phyloP scores from a whole-genome alignment of 192 early-diverging fungal genomes.

The Coemansia sp. region DNA sequence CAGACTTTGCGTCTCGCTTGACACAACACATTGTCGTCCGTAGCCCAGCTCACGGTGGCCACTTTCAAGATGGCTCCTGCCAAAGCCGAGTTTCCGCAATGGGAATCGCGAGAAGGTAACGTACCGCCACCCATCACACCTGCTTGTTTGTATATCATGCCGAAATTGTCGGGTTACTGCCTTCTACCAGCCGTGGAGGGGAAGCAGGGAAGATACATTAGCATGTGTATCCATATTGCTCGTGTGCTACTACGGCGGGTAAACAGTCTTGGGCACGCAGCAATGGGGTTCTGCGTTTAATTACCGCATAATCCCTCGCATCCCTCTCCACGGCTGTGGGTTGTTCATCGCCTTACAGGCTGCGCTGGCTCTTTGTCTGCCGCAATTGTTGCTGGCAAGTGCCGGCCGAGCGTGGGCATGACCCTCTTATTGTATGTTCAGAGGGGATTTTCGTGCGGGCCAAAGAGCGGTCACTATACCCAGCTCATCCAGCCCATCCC shows the following conservation, averaged over 20 bases:
- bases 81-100: conserved; percentile 11
- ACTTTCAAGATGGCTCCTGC: conserved; percentile 12
- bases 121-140: not conserved
- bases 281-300: conserved; percentile 10
- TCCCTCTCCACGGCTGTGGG: not conserved
- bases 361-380: not conserved
- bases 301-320: conserved; percentile 7
- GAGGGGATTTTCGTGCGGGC: conserved; percentile 8
- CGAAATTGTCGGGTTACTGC: conserved; percentile 11
- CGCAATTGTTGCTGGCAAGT: conserved; percentile 5
- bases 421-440: not conserved
- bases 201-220: not conserved
- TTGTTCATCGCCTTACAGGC: conserved; percentile 20
- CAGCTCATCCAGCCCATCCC: conserved; percentile 1
- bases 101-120: conserved; percentile 20
- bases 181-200: conserved; percentile 5
- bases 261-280: conserved; percentile 10
- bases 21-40: conserved; percentile 1
- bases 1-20: no score
- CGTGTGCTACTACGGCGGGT: conserved; percentile 21
- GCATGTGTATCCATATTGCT: not conserved
- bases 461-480: conserved; percentile 14
- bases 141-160: not conserved
- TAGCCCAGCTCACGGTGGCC: conserved; percentile 13
- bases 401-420: not conserved